Evolutionary conservation across 2,329 filamentous ascomycete species (phyloP), one percentile per base, ranked within the genome.

Genomic region (Phaeosphaeria sp.): DNA sequence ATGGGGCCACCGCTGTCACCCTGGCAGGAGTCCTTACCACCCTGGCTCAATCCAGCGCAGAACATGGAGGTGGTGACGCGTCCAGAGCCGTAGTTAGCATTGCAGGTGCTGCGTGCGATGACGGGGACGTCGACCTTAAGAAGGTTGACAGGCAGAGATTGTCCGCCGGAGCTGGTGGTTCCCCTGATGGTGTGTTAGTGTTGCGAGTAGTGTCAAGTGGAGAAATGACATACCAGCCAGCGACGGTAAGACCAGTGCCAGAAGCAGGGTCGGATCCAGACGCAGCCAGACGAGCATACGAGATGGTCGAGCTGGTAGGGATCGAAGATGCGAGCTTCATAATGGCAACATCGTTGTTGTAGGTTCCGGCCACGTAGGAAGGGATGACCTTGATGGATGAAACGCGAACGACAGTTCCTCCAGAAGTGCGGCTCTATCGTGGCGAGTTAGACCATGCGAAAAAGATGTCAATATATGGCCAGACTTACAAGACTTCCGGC

Each of bases 11-110:
- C 71, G 51, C 55, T 62, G 66, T 73, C 71, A 58, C 71, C 71
- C 67, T 73, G 71, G 71, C 71, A 73, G 36, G 71, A 73, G 65
- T 73, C 71, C 63, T 66, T 69, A 53, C 71, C 71, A 54, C 71
- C 71, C 15, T 53, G 41, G 7, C 63, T 2, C n/a, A 59, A 3
- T 39, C 68, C 71, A 30, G 71, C 71, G 48, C 71, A 73, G 58
- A 68, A 59, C 71, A 73, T 73, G 62, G 59, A 57, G 64, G 52
- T 53, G 44, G 68, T 71, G 59, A 73, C 54, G 39, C 49, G 17
- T 27, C 60, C 52, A n/a, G 46, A 47, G 53, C 55, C 52, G 59
- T 73, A 69, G 49, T 59, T 55, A 22, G 60, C 9, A 36, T 62
- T 55, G 67, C 71, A 73, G 17, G 51, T 60, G 23, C 60, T n/a